Percentiles rank a stretch among this genome's conserved stretches.
These are phyloP conservation scores for Fragaria iinumae DNA, from an alignment of 306 rosid genomes.

Conservation along the genomic window DNA sequence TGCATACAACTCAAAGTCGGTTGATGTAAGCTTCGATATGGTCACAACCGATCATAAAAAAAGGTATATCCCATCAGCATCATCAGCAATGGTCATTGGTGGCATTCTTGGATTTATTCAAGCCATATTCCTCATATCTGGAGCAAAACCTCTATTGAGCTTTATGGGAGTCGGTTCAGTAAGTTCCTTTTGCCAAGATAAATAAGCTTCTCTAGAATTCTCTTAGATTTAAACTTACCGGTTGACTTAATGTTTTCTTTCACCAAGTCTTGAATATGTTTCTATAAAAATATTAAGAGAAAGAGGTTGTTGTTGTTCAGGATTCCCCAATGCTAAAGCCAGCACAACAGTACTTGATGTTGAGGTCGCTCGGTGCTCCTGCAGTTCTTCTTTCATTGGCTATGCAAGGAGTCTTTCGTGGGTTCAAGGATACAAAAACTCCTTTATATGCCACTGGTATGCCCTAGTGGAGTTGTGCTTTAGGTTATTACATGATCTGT, in stretches of 20 bases:
- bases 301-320: slow-evolving; percentile 39
- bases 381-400: slow-evolving; percentile 95
- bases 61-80: slow-evolving; percentile 88
- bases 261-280: slow-evolving; percentile 4
- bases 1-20: slow-evolving; percentile 34
- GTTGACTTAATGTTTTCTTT: not conserved
- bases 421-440: slow-evolving; percentile 88
- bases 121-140: slow-evolving; percentile 68
- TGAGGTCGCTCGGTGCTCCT: slow-evolving; percentile 96
- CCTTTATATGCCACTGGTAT: slow-evolving; percentile 91
- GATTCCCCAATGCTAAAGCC: slow-evolving; percentile 80
- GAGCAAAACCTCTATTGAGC: slow-evolving; percentile 75
- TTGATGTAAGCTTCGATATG: slow-evolving; percentile 37
- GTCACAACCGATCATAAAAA: slow-evolving; percentile 36
- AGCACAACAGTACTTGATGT: slow-evolving; percentile 69
- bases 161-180: slow-evolving; percentile 88
- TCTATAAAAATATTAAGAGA: not conserved
- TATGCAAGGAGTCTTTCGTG: slow-evolving; percentile 94
- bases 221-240: not conserved
- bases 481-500: not conserved
- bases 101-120: slow-evolving; percentile 77
- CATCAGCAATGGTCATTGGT: slow-evolving; percentile 85
- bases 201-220: not conserved
- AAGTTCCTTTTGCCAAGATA: slow-evolving; percentile 28
- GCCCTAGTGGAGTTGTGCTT: slow-evolving; percentile 17